Evolutionary conservation across 306 rosid genomes (phyloP), one percentile per base, ranked within the genome.

Genomic region (Carpinus fangiana): DNA sequence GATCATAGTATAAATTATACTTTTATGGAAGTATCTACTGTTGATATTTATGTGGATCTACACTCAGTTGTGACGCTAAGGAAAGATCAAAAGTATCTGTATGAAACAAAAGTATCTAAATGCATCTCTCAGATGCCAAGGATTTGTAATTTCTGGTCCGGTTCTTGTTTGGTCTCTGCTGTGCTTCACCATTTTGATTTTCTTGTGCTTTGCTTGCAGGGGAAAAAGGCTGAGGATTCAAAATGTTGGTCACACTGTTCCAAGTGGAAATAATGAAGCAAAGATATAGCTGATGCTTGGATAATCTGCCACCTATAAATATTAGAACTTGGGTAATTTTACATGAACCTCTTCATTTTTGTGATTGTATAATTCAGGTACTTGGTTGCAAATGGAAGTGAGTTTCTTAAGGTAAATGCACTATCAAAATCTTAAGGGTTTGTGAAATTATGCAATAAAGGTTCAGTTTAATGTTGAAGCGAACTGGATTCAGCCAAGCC

Each of bases 171-270:
- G 70, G 47, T 36, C 36, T 34, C 43, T 34, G 16, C 21, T 34
- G 14, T 36, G 17, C 52, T 50, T 57, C 41, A 28, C 52, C 72
- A 28, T 41, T 64, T 43, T 2, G 45, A 16, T 41, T 57, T 75
- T 66, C 28, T 64, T 26, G 56, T 53, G 31, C 48, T 74, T 80
- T 76, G 54, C 65, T 59, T 86, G 79, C 90, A 87, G 92, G 85
- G 70, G 70, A 50, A 81, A 74, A 53, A 61, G 61, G 70, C n/a
- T 28, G 0, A 78, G 69, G 79, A 36, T 13, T 41, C 73, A 36
- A 48, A 67, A 53, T 48, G 61, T 59, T 70, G 4, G 72, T 46
- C 10, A 7, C 23, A 14, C 28, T 64, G 4, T 69, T 65, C 54
- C 59, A 17, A 76, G 23, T 72, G 79, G 41, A 83, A 72, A 73